These are phyloP conservation scores for Candolleomyces efflorescens DNA, from an alignment of 768 basidiomycete genomes.

Conservation along the genomic window DNA sequence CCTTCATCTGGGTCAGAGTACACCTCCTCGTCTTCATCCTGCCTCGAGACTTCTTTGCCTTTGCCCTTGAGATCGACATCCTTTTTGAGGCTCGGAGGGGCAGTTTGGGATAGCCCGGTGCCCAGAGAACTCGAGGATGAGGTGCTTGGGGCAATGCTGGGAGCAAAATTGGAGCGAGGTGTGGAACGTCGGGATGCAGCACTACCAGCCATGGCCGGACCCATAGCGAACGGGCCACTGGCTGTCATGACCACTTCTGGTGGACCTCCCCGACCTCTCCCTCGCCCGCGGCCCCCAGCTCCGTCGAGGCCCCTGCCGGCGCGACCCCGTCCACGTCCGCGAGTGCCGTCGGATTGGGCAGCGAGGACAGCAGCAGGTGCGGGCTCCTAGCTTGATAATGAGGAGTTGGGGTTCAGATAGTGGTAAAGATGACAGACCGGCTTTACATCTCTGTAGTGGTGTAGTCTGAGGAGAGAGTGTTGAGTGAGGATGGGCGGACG, in stretches of 20 bases:
- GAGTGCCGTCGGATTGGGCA: slow-evolving; percentile 19
- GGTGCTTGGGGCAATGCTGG: slow-evolving; percentile 38
- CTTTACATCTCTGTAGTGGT: slow-evolving; percentile 54
- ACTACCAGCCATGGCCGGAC: slow-evolving; percentile 65
- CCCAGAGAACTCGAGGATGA: slow-evolving; percentile 35
- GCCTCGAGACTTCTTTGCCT: slow-evolving; percentile 23
- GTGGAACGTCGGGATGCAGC: slow-evolving; percentile 42
- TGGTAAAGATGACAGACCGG: slow-evolving; percentile 37
- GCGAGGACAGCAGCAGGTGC: slow-evolving; percentile 26
- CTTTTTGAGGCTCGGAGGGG: slow-evolving; percentile 47
- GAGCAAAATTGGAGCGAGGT: slow-evolving; percentile 54
- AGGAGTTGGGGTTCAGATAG: slow-evolving; percentile 1
- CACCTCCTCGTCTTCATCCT: slow-evolving; percentile 53
- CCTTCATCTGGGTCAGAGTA: slow-evolving; percentile 89
- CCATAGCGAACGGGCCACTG: slow-evolving; percentile 86
- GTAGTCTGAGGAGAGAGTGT: slow-evolving; percentile 4
- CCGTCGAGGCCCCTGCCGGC: slow-evolving; percentile 37
- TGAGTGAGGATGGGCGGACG: slow-evolving; percentile 28
- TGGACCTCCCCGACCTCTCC: slow-evolving; percentile 49
- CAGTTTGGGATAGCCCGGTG: slow-evolving; percentile 44
- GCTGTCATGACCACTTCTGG: slow-evolving; percentile 73
- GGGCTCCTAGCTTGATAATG: slow-evolving; percentile 41
- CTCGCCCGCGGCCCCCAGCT: slow-evolving; percentile 35
- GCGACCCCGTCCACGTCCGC: slow-evolving; percentile 44
- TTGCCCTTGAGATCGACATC: slow-evolving; percentile 28